phyloP scores from a whole-genome alignment of 192 early-diverging fungal species.

The Backusella mclennaniae region DNA sequence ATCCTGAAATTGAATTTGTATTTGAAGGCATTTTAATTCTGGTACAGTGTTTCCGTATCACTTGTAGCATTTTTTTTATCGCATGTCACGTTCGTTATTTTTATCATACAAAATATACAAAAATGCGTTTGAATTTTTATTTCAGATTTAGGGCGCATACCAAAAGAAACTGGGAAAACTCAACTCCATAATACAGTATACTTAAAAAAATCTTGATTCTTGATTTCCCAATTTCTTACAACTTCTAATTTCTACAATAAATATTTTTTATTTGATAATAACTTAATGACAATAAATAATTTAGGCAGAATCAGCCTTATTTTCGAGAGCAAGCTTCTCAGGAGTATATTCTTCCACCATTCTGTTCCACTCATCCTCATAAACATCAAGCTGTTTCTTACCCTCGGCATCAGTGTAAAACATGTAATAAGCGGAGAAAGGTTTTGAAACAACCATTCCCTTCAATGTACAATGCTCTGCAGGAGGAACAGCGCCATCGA shows the following conservation, averaged over 20 bases:
- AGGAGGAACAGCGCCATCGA: slow-evolving; percentile 17
- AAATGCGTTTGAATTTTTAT: no score
- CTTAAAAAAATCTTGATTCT: no score
- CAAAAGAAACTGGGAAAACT: no score
- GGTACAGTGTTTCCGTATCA: no score
- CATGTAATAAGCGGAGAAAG: slow-evolving; percentile 24
- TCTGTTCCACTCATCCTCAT: not conserved
- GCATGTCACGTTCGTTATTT: no score
- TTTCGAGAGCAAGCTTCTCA: slow-evolving; percentile 5
- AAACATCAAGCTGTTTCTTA: not conserved
- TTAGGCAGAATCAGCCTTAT: not conserved
- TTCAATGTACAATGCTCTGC: not conserved
- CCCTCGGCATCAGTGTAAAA: slow-evolving; percentile 21
- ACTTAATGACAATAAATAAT: not conserved
- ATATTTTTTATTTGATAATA: not conserved
- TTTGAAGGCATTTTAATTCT: no score
- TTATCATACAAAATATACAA: no score
- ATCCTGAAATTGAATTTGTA: no score
- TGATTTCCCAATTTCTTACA: no score
- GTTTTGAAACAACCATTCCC: slow-evolving; percentile 16
- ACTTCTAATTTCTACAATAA: not conserved
- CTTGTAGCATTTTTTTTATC: no score
- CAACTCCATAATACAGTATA: no score
- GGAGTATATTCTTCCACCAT: slow-evolving; percentile 19
- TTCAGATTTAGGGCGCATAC: no score